Conservation (phyloP, 352 stramenopile genomes). For the Pseudoperonospora humuli region DNA sequence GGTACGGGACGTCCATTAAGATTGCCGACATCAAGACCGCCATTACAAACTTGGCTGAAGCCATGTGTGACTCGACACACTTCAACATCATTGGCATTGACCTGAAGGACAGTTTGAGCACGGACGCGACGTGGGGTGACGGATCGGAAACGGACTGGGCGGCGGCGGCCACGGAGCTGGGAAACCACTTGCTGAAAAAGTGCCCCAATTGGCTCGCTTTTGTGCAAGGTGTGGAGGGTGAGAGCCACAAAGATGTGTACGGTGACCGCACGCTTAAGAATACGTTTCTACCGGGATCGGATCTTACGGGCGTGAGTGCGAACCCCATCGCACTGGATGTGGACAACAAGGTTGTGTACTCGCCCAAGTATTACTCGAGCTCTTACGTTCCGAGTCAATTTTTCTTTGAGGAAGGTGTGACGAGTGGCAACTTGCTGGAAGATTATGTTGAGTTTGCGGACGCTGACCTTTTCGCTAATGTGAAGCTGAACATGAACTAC, state of each 20-base stretch:
- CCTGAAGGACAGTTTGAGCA: constrained; percentile 63
- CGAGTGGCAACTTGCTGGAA: constrained; percentile 47
- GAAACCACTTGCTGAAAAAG: constrained; percentile 49
- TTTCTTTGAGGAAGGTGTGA: constrained; percentile 51
- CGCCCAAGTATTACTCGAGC: constrained; percentile 70
- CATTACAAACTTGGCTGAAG: constrained; percentile 63
- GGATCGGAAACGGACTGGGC: constrained; percentile 71
- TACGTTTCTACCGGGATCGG: constrained; percentile 58
- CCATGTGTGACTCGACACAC: constrained; percentile 71
- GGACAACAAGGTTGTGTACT: constrained; percentile 73
- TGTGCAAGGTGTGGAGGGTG: constrained; percentile 60
- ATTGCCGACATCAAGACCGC: constrained; percentile 65
- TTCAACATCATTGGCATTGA: constrained; percentile 84
- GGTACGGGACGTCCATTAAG: constrained; percentile 72
- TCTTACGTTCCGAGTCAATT: constrained; percentile 52
- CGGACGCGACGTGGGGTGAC: constrained; percentile 67
- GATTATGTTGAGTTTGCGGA: constrained; percentile 57
- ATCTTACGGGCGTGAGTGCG: constrained; percentile 40
- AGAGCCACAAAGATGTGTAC: constrained; percentile 62
- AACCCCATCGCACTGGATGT: constrained; percentile 49
- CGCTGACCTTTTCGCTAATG: constrained; percentile 47
- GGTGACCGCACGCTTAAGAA: constrained; percentile 49
- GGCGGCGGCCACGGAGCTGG: constrained; percentile 54
- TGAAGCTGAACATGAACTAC: constrained; percentile 73
- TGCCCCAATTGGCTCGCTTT: constrained; percentile 79